A percentile compares a stretch with the other conserved stretches of the same genome.
These are phyloP conservation scores for Leishmania lainsoni DNA, from an alignment of 208 protist species.

Conservation along the genomic window DNA sequence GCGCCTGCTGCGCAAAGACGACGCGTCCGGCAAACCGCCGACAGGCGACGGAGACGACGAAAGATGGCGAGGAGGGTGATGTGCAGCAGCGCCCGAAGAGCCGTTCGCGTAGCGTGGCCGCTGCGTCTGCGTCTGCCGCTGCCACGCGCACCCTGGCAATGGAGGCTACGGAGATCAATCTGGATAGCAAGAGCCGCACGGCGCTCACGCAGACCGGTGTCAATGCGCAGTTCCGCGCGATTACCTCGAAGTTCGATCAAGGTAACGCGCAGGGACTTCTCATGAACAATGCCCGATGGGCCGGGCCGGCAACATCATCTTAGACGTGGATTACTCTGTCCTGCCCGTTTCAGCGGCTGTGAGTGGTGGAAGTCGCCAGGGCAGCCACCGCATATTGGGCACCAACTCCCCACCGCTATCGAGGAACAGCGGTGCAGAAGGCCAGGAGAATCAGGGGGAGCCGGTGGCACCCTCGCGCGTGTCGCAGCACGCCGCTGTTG, in stretches of 20 bases:
- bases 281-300: constrained; percentile 87
- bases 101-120: constrained; percentile 24
- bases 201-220: constrained; percentile 77
- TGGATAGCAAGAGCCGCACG: constrained; percentile 70
- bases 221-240: constrained; percentile 87
- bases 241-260: constrained; percentile 92
- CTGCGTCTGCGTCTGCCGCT: constrained; percentile 22
- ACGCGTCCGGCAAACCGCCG: constrained; percentile 22
- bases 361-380: constrained; percentile 9
- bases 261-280: constrained; percentile 88
- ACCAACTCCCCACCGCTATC: not conserved
- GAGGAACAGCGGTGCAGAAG: not conserved
- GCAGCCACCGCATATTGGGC: constrained; percentile 2
- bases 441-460: not conserved
- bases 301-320: constrained; percentile 76
- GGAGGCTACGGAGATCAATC: constrained; percentile 82
- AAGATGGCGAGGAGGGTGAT: constrained; percentile 13
- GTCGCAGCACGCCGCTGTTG: constrained; percentile 28
- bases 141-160: constrained; percentile 75
- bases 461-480: constrained; percentile 11
- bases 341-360: constrained; percentile 21
- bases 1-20: constrained; percentile 84
- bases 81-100: constrained; percentile 22
- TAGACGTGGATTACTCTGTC: constrained; percentile 85
- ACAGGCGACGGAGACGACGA: constrained; percentile 40